Percentiles rank a stretch among this genome's conserved stretches.
These are phyloP conservation scores for Trichoderma sp. DNA, from an alignment of 2,329 filamentous ascomycete species.

Conservation along the genomic window DNA sequence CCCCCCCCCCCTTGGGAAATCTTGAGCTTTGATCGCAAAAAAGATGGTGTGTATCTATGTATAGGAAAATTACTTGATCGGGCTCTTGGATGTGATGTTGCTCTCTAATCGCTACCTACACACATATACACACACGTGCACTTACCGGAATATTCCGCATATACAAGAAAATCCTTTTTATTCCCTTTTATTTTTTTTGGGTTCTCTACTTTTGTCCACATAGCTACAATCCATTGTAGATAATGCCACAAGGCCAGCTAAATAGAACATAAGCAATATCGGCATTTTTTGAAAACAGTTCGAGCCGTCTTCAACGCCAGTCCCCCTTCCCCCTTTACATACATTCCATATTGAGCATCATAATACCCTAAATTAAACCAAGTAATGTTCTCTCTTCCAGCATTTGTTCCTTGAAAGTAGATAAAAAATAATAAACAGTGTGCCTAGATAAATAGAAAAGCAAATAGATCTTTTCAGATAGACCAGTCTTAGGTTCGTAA, in stretches of 20 bases:
- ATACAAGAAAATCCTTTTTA: background rate
- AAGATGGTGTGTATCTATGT: conserved; percentile 10
- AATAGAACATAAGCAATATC: background rate
- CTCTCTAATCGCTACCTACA: background rate
- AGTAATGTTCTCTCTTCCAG: background rate
- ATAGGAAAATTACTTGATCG: background rate
- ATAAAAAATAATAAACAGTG: background rate
- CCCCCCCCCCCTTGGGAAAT: background rate
- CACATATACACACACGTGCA: background rate
- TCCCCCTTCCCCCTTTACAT: conserved; percentile 4
- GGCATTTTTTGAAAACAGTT: background rate
- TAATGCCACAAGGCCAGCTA: background rate
- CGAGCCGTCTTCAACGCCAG: background rate
- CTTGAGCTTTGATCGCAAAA: background rate
- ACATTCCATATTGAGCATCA: background rate
- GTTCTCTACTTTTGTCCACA: background rate
- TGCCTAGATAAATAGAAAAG: background rate
- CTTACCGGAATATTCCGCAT: background rate
- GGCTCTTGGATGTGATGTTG: background rate
- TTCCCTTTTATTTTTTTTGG: background rate
- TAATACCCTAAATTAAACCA: background rate
- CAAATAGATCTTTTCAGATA: background rate
- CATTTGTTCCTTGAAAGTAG: background rate
- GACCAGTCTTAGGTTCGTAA: background rate
- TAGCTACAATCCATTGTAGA: background rate